These are phyloP conservation scores for Metschnikowia cerradonensis DNA, from an alignment of 805 yeast species.

Conservation along the genomic window DNA sequence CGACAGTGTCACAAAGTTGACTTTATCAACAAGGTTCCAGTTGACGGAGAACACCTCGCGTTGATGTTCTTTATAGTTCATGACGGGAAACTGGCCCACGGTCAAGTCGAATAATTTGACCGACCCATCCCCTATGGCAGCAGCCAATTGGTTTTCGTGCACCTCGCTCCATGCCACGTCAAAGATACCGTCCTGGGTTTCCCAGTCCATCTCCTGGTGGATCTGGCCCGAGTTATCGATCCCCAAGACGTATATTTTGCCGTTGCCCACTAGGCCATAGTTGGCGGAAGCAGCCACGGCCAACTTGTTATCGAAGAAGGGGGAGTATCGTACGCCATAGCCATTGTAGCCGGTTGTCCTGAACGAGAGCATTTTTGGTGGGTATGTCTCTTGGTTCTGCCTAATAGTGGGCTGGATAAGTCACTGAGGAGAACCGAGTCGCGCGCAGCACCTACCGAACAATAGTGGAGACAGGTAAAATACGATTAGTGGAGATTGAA, in stretches of 20 bases:
- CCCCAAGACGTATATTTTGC: constrained; percentile 66
- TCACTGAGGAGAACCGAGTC: neutral
- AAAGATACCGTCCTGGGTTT: constrained; percentile 91
- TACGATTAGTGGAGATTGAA: too few species aligned
- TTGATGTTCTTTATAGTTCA: constrained; percentile 71
- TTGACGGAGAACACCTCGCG: constrained; percentile 69
- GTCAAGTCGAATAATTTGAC: constrained; percentile 76
- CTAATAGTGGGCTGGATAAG: neutral
- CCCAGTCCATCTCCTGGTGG: constrained; percentile 53
- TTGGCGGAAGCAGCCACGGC: constrained; percentile 92
- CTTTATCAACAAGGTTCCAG: constrained; percentile 71
- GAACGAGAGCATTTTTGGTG: constrained; percentile 56
- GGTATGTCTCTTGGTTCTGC: neutral
- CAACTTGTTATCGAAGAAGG: constrained; percentile 81
- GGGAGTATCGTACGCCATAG: constrained; percentile 83
- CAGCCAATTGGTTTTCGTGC: constrained; percentile 80
- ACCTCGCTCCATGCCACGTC: constrained; percentile 87
- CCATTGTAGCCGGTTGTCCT: constrained; percentile 82
- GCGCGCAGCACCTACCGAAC: neutral
- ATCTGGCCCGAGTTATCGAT: constrained; percentile 67
- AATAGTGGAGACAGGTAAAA: too few species aligned
- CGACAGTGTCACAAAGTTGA: constrained; percentile 68
- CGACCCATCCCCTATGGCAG: constrained; percentile 89
- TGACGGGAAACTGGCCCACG: constrained; percentile 64
- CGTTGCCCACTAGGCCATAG: constrained; percentile 93